phyloP scores from a whole-genome alignment of 371 early-diverging fungal species.

The Mortierella sp. region DNA sequence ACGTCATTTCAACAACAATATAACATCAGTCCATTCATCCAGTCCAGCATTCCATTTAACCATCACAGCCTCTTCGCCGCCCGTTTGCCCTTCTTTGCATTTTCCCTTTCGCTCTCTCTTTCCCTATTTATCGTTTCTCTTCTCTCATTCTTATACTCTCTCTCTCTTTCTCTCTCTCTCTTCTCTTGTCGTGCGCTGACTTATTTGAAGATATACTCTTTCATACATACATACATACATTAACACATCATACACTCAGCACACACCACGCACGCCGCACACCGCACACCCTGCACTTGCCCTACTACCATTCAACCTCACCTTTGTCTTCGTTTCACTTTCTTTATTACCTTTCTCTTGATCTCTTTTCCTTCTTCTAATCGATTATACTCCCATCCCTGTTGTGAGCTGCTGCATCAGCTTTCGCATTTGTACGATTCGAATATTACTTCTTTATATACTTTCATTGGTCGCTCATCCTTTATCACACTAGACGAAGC shows the following conservation, averaged over 20 bases:
- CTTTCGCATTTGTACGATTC: conserved; percentile 7
- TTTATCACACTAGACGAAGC: too few species aligned
- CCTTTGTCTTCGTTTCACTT: too few species aligned
- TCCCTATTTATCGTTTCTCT: not conserved
- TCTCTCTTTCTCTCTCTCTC: conserved; percentile 1
- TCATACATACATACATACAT: too few species aligned
- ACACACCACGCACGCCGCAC: too few species aligned
- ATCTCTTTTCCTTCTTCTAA: not conserved
- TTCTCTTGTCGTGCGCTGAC: not conserved
- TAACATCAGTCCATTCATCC: not conserved
- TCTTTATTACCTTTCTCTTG: not conserved
- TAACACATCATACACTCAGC: too few species aligned
- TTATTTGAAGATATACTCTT: not conserved
- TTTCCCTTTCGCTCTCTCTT: not conserved
- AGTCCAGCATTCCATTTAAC: conserved; percentile 6
- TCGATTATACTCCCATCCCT: not conserved
- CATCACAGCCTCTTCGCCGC: conserved; percentile 5
- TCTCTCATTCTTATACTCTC: not conserved
- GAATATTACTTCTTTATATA: not conserved
- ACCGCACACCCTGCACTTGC: not conserved
- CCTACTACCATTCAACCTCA: not conserved
- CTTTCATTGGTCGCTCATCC: too few species aligned
- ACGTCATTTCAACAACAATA: not conserved
- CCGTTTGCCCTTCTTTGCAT: not conserved
- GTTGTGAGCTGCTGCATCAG: not conserved